Percentiles rank a stretch among this genome's conserved stretches.
Conservation (phyloP, 169 alveolate genomes). For the Gregarina niphandrodes region DNA sequence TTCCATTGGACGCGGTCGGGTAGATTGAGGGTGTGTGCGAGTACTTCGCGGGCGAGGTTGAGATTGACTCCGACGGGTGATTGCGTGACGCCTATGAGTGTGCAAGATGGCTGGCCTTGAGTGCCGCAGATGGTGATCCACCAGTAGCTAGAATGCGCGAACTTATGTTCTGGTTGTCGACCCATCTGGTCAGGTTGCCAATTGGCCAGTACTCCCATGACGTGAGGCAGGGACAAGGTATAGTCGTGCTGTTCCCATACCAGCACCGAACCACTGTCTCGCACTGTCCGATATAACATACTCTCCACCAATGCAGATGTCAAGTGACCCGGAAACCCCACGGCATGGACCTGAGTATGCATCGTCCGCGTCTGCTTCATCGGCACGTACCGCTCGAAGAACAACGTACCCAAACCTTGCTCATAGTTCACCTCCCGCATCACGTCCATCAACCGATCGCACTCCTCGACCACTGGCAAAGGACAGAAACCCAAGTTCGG, state of each 20-base stretch:
- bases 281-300: neutral
- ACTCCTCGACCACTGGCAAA: constrained; percentile 5
- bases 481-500: constrained; percentile 14
- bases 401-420: constrained; percentile 10
- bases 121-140: neutral
- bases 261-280: neutral
- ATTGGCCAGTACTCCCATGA: neutral
- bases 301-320: neutral
- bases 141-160: neutral
- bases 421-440: neutral
- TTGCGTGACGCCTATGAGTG: neutral
- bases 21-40: neutral
- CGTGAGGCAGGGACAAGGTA: neutral
- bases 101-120: no score
- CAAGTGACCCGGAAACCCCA: neutral
- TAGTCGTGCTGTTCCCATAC: neutral
- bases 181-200: neutral
- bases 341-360: constrained; percentile 22
- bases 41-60: neutral
- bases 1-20: neutral
- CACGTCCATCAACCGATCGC: neutral
- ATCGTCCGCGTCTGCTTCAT: constrained; percentile 17
- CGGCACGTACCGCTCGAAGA: constrained; percentile 23
- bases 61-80: neutral
- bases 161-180: neutral